These are phyloP conservation scores for Boechera retrofracta DNA, from an alignment of 345 rosid species.

Conservation along the genomic window DNA sequence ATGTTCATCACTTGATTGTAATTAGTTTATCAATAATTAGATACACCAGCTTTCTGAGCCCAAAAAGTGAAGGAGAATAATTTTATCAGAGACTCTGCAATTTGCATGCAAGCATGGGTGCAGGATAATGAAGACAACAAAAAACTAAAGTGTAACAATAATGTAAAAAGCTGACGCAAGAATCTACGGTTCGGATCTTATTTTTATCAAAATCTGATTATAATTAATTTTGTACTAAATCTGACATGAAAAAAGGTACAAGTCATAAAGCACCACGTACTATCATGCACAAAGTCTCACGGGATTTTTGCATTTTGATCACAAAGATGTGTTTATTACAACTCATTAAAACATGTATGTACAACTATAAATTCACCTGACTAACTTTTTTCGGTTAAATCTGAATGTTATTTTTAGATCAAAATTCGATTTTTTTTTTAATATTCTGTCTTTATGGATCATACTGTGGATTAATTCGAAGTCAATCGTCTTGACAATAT, in stretches of 20 bases:
- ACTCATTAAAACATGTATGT: background rate
- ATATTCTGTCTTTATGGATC: too few species aligned
- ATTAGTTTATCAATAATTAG: background rate
- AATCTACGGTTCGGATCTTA: background rate
- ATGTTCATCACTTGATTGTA: constrained; percentile 15
- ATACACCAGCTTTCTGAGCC: constrained; percentile 15
- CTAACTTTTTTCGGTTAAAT: background rate
- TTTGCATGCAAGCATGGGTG: constrained; percentile 39
- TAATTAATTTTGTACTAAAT: background rate
- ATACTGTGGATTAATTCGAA: too few species aligned
- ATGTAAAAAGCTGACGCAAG: background rate
- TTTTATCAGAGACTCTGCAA: constrained; percentile 23
- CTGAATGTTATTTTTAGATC: too few species aligned
- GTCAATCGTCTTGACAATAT: background rate
- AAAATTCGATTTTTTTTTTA: too few species aligned
- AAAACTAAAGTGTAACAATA: constrained; percentile 2
- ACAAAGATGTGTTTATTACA: constrained; percentile 12
- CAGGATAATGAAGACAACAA: constrained; percentile 31
- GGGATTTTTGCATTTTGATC: constrained; percentile 26
- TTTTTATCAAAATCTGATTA: background rate
- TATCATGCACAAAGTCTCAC: constrained; percentile 16
- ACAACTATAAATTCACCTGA: background rate
- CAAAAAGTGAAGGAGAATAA: constrained; percentile 25
- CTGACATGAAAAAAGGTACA: constrained; percentile 21
- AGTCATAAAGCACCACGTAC: constrained; percentile 32